These are phyloP conservation scores for Eimeria tenella DNA, from an alignment of 169 alveolate genomes.

Conservation along the genomic window DNA sequence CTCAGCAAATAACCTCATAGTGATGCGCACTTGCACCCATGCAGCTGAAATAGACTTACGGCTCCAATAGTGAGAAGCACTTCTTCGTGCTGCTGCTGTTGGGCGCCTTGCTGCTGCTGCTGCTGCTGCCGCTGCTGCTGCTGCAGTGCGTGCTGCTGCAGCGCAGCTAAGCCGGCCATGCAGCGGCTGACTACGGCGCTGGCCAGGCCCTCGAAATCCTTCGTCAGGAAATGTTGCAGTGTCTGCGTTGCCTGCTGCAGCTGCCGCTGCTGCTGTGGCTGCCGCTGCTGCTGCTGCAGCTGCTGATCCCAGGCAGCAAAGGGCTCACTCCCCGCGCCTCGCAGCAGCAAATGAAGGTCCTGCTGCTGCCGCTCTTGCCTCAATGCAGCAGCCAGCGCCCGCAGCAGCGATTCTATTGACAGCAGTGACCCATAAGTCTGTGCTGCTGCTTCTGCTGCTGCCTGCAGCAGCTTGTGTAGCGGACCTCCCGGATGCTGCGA, in stretches of 20 bases:
- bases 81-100: constrained; percentile 49
- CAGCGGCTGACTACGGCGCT: constrained; percentile 44
- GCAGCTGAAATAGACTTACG: background rate
- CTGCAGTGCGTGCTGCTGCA: constrained; percentile 67
- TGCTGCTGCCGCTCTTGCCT: constrained; percentile 60
- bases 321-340: background rate
- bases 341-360: background rate
- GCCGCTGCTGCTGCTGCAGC: constrained; percentile 49
- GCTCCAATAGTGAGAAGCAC: constrained; percentile 10
- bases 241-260: constrained; percentile 46
- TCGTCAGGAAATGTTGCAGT: constrained; percentile 19
- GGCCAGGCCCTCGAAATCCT: constrained; percentile 52
- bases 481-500: background rate
- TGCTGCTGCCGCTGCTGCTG: constrained; percentile 41
- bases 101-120: constrained; percentile 30
- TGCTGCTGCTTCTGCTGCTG: constrained; percentile 69
- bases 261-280: constrained; percentile 48
- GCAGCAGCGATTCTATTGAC: constrained; percentile 42
- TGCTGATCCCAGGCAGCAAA: constrained; percentile 15
- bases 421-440: constrained; percentile 26
- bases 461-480: constrained; percentile 39
- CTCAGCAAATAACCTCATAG: background rate
- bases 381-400: constrained; percentile 47
- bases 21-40: background rate
- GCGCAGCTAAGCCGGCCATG: constrained; percentile 57